Base-by-base conservation (phyloP, 768 basidiomycete genomes). In the Melanogaster broomeanus region DNA sequence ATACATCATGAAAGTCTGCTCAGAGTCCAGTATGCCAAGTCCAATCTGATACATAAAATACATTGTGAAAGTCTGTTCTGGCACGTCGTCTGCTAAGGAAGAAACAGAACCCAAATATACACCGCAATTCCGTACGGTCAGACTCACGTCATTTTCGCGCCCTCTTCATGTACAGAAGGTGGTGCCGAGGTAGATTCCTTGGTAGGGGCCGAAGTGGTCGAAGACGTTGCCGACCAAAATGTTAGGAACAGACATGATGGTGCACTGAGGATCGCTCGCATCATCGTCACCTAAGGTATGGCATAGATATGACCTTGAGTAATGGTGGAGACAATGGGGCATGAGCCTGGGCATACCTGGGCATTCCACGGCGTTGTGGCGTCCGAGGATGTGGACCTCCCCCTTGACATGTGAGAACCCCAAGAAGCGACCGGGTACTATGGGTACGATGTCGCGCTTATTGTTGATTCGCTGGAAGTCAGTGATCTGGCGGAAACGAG, bases 121-220 rank as follows among this genome's bases (percentile, higher is more conserved):
- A 37, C 35, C 16, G 18, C 3, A 7, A n/a, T n/a, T 18, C 35
- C 12, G 15, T 13, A 31, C 31, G n/a, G n/a, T 30, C 30, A 11
- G 11, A 31, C 2, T 10, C 31, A 15, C 31, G 12, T 31, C 13
- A 13, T 31, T 31, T 15, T 13, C 15, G 12, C 12, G 31, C 4
- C 15, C 15, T 31, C 12, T n/a, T 64, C 50, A 67, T n/a, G 66
- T 69, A 59, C 59, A 69, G 33, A 42, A 77, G 25, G 75, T 67
- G 4, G 79, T 80, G 38, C 84, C 84, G 35, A 85, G 77, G 49
- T 60, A 71, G 45, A 84, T 77, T 19, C 82, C 83, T 49, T 83
- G 65, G 54, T 77, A 79, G 8, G 77, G 74, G 54, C 85, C 85
- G 42, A 81, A 61, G 65, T 89, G 87, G 60, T 88, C 60, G 6